These are phyloP conservation scores for Rhizopus microsporus DNA, from an alignment of 371 early-diverging fungal species.

Conservation along the genomic window DNA sequence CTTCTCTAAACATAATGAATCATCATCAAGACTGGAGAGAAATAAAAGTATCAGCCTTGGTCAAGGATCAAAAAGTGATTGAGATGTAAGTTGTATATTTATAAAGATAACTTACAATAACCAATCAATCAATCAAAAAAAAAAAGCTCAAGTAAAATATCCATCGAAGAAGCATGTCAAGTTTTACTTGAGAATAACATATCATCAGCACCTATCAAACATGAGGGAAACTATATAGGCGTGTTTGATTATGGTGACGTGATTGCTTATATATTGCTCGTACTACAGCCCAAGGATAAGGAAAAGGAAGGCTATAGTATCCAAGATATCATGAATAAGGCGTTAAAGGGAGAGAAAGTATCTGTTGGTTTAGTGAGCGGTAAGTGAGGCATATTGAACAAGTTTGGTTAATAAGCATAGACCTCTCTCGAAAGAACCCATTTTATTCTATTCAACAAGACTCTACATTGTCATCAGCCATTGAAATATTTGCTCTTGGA, in stretches of 20 bases:
- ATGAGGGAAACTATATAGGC: slow-evolving; percentile 47
- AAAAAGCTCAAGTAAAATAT: slow-evolving; percentile 36
- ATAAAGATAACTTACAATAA: neutral
- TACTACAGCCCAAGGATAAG: slow-evolving; percentile 24
- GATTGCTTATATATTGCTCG: slow-evolving; percentile 39
- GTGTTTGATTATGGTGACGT: slow-evolving; percentile 86
- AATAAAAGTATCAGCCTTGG: slow-evolving; percentile 50
- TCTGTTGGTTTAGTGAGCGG: slow-evolving; percentile 64
- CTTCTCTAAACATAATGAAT: slow-evolving; percentile 25
- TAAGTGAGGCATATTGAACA: slow-evolving; percentile 14
- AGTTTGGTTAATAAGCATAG: slow-evolving; percentile 24
- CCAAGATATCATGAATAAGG: slow-evolving; percentile 51
- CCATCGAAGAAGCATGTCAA: slow-evolving; percentile 52
- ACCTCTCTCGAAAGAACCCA: slow-evolving; percentile 81
- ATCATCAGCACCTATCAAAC: slow-evolving; percentile 69
- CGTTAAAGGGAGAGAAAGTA: slow-evolving; percentile 52
- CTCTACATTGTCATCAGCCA: slow-evolving; percentile 70
- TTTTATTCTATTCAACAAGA: slow-evolving; percentile 80
- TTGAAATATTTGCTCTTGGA: slow-evolving; percentile 73
- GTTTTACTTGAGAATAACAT: slow-evolving; percentile 43
- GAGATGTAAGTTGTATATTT: slow-evolving; percentile 45
- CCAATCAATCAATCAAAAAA: neutral
- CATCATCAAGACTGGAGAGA: slow-evolving; percentile 57
- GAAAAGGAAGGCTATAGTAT: slow-evolving; percentile 32
- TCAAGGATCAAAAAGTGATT: slow-evolving; percentile 55